Evolutionary conservation across 805 yeast species (phyloP).

Genomic region (Zygoascus ofunaensis): DNA sequence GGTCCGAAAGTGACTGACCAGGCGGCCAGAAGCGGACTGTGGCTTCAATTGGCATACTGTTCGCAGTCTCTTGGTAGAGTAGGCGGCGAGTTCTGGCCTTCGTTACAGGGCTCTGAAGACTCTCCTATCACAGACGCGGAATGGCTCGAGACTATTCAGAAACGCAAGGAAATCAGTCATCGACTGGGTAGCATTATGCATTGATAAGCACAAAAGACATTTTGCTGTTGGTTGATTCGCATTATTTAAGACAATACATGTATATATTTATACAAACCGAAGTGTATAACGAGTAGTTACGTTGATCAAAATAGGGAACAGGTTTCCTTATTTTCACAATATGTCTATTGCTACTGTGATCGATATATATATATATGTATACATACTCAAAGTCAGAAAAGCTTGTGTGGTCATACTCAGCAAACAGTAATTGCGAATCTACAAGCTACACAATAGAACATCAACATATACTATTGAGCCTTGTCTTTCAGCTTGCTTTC

Average conservation of each 20-base stretch:
- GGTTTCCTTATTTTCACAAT: too few species aligned
- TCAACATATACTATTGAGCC: too few species aligned
- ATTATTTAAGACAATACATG: too few species aligned
- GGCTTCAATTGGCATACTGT: conserved; percentile 78
- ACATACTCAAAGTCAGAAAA: too few species aligned
- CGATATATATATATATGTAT: too few species aligned
- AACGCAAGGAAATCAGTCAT: conserved; percentile 32
- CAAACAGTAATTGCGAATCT: too few species aligned
- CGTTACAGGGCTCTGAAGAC: conserved; percentile 19
- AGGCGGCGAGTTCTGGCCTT: conserved; percentile 57
- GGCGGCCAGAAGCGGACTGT: conserved; percentile 45
- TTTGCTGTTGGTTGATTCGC: neutral
- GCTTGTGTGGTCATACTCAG: too few species aligned
- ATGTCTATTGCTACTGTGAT: too few species aligned
- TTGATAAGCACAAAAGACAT: too few species aligned
- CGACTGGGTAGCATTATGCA: conserved; percentile 7
- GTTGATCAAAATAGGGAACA: too few species aligned
- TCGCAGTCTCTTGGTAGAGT: conserved; percentile 73
- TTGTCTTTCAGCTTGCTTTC: too few species aligned
- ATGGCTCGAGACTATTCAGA: conserved; percentile 37
- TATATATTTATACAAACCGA: neutral
- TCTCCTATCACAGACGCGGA: conserved; percentile 27
- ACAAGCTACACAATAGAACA: too few species aligned
- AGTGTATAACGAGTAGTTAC: neutral
- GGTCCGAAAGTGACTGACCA: conserved; percentile 25